These are phyloP conservation scores for Lignosus rhinocerotis DNA, from an alignment of 1,284 basidiomycete species.

Conservation along the genomic window DNA sequence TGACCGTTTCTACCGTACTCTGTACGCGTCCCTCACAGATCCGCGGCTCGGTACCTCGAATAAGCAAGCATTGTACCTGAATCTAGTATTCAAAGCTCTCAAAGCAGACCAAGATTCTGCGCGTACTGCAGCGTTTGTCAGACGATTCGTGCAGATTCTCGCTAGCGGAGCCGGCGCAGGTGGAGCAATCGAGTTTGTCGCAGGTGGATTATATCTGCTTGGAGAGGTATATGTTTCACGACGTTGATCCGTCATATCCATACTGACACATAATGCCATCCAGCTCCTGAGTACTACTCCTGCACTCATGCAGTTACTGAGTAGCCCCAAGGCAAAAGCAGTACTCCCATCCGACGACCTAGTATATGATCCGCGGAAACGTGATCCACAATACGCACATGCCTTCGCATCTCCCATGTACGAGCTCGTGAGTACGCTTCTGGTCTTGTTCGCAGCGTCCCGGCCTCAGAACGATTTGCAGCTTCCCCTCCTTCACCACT, in stretches of 20 bases:
- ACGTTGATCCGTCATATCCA: background rate
- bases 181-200: constrained; percentile 87
- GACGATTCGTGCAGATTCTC: constrained; percentile 86
- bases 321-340: constrained; percentile 36
- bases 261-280: background rate
- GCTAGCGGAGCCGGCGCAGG: constrained; percentile 59
- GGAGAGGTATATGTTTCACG: constrained; percentile 56
- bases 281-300: constrained; percentile 78
- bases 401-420: constrained; percentile 85
- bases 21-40: constrained; percentile 91
- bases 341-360: constrained; percentile 45
- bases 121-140: constrained; percentile 82
- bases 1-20: constrained; percentile 88
- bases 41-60: constrained; percentile 79
- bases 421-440: constrained; percentile 70
- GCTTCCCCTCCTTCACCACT: constrained; percentile 83
- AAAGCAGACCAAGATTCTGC: constrained; percentile 73
- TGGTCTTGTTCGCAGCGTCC: background rate
- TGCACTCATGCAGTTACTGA: constrained; percentile 70
- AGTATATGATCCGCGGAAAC: constrained; percentile 84
- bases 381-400: constrained; percentile 88
- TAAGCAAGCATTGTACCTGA: constrained; percentile 98
- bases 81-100: constrained; percentile 91
- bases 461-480: constrained; percentile 29
- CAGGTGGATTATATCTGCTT: constrained; percentile 80